A percentile compares a stretch with the other conserved stretches of the same genome.
phyloP scores from a whole-genome alignment of 306 rosid genomes.

The Myrica gale region DNA sequence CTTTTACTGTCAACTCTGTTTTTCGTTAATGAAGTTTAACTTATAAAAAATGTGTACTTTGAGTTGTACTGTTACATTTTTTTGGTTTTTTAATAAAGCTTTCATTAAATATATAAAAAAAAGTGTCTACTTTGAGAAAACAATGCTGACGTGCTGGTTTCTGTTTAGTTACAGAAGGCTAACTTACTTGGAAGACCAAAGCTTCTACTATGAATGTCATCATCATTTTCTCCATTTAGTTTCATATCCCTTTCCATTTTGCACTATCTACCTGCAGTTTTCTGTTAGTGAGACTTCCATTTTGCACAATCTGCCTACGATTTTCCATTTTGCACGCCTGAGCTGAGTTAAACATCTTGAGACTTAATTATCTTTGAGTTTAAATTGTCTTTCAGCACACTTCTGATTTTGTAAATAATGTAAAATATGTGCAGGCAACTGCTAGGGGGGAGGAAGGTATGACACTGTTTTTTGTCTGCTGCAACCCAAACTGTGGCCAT shows the following conservation, averaged over 20 bases:
- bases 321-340: background rate
- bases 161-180: background rate
- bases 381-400: background rate
- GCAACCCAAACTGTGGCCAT: slow-evolving; percentile 76
- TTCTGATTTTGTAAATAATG: slow-evolving; percentile 12
- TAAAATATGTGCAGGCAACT: slow-evolving; percentile 51
- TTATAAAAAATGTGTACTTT: too few species aligned
- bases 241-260: background rate
- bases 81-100: too few species aligned
- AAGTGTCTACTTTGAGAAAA: background rate
- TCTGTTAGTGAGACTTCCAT: background rate
- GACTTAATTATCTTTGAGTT: background rate
- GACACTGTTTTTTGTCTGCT: slow-evolving; percentile 75
- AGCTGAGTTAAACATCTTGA: background rate
- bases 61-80: too few species aligned
- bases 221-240: background rate
- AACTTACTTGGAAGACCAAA: background rate
- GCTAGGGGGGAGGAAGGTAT: slow-evolving; percentile 78
- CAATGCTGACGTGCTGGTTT: background rate
- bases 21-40: too few species aligned
- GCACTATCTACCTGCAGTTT: background rate
- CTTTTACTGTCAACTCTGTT: too few species aligned
- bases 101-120: too few species aligned
- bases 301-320: background rate
- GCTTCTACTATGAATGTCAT: background rate